These are phyloP conservation scores for Solanum paucissectum DNA, from an alignment of 257 asterid species.

Conservation along the genomic window DNA sequence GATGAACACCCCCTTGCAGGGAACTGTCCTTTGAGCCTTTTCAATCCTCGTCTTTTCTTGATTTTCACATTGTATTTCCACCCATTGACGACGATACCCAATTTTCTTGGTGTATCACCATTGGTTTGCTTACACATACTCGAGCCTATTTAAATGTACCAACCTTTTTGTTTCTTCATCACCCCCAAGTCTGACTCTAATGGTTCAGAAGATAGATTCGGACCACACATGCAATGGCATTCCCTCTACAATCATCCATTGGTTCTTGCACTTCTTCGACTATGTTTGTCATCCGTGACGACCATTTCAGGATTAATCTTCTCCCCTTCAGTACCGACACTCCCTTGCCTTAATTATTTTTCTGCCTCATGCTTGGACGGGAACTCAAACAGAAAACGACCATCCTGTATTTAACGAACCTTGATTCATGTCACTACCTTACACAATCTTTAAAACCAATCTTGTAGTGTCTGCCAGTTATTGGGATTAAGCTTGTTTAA, in stretches of 20 bases:
- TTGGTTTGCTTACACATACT: neutral
- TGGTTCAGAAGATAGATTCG: neutral
- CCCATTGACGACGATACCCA: neutral
- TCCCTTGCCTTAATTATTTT: neutral
- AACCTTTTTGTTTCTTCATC: neutral
- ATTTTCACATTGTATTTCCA: neutral
- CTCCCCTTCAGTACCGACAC: neutral
- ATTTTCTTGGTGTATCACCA: neutral
- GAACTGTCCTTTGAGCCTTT: neutral
- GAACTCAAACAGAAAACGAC: neutral
- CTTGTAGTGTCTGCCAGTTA: no score
- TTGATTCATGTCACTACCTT: no score
- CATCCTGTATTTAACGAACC: no score
- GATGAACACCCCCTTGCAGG: neutral
- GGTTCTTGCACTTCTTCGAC: neutral
- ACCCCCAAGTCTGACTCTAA: neutral
- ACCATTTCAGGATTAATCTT: neutral
- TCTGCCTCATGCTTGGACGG: neutral
- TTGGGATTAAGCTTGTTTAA: neutral
- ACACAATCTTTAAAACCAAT: no score
- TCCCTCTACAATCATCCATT: neutral
- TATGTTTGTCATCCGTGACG: neutral
- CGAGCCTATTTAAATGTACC: neutral
- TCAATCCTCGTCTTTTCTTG: neutral
- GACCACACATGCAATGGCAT: neutral